Percentiles rank a stretch among this genome's conserved stretches.
Evolutionary conservation across 2,329 filamentous ascomycete genomes (phyloP).

Genomic region (Phyllosticta paracitricarpa): DNA sequence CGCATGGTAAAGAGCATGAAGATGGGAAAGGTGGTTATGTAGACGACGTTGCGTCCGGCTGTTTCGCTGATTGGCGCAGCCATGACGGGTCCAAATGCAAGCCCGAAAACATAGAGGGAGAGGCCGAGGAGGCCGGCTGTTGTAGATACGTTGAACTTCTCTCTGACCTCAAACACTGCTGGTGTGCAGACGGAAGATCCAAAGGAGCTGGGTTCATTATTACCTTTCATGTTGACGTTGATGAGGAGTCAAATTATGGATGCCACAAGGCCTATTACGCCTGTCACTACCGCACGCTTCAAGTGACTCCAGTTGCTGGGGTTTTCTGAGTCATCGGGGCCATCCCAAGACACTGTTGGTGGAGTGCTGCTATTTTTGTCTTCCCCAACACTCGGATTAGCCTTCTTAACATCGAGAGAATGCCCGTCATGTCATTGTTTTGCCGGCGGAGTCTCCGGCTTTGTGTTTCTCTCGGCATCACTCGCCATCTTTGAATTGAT

Average conservation of each 20-base stretch:
- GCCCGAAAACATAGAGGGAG: slow-evolving; percentile 50
- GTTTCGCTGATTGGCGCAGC: slow-evolving; percentile 51
- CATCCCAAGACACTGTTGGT: slow-evolving; percentile 17
- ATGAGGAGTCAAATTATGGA: slow-evolving; percentile 24
- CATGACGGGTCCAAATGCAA: slow-evolving; percentile 50
- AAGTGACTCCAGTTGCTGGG: slow-evolving; percentile 29
- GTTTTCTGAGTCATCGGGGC: slow-evolving; percentile 26
- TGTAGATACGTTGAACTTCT: slow-evolving; percentile 44
- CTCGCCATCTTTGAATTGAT: too few relatives aligned
- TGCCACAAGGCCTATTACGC: slow-evolving; percentile 24
- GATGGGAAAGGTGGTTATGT: slow-evolving; percentile 36
- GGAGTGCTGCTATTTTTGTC: background rate
- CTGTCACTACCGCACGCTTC: slow-evolving; percentile 23
- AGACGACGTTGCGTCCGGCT: slow-evolving; percentile 46
- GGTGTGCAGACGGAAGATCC: slow-evolving; percentile 47
- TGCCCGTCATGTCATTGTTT: background rate
- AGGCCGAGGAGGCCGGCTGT: slow-evolving; percentile 50
- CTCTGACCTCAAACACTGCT: slow-evolving; percentile 36
- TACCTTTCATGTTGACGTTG: background rate
- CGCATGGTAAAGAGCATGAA: slow-evolving; percentile 46
- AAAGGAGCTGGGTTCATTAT: slow-evolving; percentile 35
- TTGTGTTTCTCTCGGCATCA: background rate
- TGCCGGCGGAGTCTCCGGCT: background rate
- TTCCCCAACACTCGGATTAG: background rate
- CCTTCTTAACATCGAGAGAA: background rate